A percentile compares a stretch with the other conserved stretches of the same genome.
Conservation (phyloP, 805 yeast species). For the Yamadazyma sp. region DNA sequence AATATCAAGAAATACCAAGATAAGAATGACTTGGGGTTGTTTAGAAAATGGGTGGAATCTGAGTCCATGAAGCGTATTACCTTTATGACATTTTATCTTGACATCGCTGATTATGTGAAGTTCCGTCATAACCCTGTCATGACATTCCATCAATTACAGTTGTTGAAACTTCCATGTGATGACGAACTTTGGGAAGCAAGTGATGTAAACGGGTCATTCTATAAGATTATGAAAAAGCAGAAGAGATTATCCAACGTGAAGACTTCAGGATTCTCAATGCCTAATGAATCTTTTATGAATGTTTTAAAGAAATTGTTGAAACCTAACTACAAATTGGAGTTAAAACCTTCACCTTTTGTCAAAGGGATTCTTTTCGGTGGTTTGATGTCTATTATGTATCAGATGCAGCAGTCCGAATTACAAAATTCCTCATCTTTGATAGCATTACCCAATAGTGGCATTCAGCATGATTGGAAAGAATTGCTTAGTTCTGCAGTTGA, state of each 20-base stretch:
- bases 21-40: conserved; percentile 33
- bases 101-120: conserved; percentile 73
- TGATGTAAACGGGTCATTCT: conserved; percentile 40
- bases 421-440: conserved; percentile 47
- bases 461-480: conserved; percentile 61
- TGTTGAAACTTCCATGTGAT: conserved; percentile 42
- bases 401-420: conserved; percentile 30
- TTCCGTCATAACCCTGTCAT: conserved; percentile 67
- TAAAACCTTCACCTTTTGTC: conserved; percentile 49
- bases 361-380: conserved; percentile 49
- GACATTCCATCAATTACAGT: conserved; percentile 38
- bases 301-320: conserved; percentile 59
- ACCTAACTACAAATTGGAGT: conserved; percentile 2
- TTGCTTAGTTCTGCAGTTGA: conserved; percentile 68
- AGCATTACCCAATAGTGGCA: conserved; percentile 28
- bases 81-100: conserved; percentile 78
- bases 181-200: conserved; percentile 38
- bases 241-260: conserved; percentile 23
- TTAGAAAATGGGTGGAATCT: conserved; percentile 73
- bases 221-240: conserved; percentile 37
- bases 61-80: conserved; percentile 79
- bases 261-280: conserved; percentile 7
- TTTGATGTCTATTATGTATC: conserved; percentile 26
- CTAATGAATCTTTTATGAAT: conserved; percentile 46
- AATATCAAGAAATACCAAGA: conserved; percentile 18